Evolutionary conservation across 1,139 yeast species (phyloP).

Genomic region (Hanseniaspora uvarum): DNA sequence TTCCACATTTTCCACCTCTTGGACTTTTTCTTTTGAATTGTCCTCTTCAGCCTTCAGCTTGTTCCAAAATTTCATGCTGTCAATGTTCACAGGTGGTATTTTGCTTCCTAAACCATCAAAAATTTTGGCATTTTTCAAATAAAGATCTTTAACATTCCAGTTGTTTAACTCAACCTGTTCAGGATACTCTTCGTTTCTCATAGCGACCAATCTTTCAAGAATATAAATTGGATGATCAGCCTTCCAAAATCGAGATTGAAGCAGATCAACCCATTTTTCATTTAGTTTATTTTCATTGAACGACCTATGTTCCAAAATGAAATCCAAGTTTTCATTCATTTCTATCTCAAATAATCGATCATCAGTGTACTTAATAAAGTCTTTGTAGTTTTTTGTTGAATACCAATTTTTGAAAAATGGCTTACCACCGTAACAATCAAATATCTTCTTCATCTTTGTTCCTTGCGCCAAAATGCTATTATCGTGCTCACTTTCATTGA

Average conservation of each 20-base stretch:
- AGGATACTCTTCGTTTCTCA: not conserved
- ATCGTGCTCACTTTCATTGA: conserved; percentile 9
- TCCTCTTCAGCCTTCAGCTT: not conserved
- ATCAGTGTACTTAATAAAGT: conserved; percentile 63
- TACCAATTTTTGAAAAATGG: conserved; percentile 52
- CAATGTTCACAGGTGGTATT: conserved; percentile 4
- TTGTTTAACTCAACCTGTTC: not conserved
- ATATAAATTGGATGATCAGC: conserved; percentile 12
- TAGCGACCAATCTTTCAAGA: not conserved
- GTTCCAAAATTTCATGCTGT: conserved; percentile 5
- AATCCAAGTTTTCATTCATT: conserved; percentile 13
- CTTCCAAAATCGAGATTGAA: conserved; percentile 6
- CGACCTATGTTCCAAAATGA: not conserved
- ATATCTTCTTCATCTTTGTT: conserved; percentile 5
- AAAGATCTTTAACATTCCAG: not conserved
- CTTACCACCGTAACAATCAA: conserved; percentile 14
- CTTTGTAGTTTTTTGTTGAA: conserved; percentile 47
- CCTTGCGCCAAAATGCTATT: conserved; percentile 1
- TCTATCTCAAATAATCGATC: conserved; percentile 67
- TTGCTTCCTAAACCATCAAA: not conserved
- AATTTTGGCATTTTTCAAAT: not conserved
- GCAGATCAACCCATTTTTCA: not conserved
- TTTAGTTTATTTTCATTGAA: not conserved
- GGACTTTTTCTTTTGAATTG: not conserved
- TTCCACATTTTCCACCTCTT: not conserved